Base-by-base conservation (phyloP, 2,329 filamentous ascomycete genomes). In the Camillea tinctor region DNA sequence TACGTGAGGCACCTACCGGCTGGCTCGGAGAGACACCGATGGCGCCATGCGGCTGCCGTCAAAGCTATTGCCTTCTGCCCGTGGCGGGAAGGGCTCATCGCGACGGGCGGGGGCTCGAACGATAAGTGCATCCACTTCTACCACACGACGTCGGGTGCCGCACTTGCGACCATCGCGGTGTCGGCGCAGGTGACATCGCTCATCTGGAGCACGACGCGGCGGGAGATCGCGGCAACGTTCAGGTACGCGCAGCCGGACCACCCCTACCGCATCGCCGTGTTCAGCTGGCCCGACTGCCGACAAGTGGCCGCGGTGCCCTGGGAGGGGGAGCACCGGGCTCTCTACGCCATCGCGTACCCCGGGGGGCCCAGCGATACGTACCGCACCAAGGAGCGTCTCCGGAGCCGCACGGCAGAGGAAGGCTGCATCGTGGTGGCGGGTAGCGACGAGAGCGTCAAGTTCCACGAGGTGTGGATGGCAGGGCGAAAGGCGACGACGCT, bases 61-160 rank as follows among this genome's bases (percentile, higher is more conserved):
- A 99, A 99, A 75, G 95, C 95, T 30, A 95, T 98, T 67, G 93
- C 95, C 1, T 98, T 98, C 75, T 96, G 94, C 64, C 94, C 95
- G 0, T 99, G 93, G 94, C 90, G 94, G 59, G 86, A 90, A 22
- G 90, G 89, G 3, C 82, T 99, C 4, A 77, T 99, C 48, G 95
- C 95, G 15, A 96, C 94, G 1, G 93, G 95, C 2, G 94, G 95
- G 48, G 95, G 95, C 22, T 94, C 91, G 52, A 96, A 96, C 70
- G 94, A 99, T 77, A 92, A 92, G 68, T 92, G 92, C 73, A 97
- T 99, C 60, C 93, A 96, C 76, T 99, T 99, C 79, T 97, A 90
- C 75, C 93, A 98, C 74, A 90, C 92, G 0, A 83, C 84, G 20
- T 93, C 93, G 0, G 95, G 94, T 4, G 87, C 92, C 2, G 88